Evolutionary conservation across 116 monocot genomes (phyloP).

Genomic region (Phalaenopsis hybrid): DNA sequence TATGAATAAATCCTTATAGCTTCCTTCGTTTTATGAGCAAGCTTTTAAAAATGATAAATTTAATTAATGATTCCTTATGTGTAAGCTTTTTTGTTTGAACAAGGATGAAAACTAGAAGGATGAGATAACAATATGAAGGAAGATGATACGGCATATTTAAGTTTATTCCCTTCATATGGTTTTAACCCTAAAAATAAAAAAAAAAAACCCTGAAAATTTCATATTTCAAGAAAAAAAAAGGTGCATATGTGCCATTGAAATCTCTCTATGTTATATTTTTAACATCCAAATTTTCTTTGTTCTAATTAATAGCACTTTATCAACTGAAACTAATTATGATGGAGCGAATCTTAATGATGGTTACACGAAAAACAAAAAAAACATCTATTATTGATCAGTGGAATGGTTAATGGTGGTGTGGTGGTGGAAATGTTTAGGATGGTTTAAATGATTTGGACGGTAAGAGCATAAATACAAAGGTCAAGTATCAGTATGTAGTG

Average conservation of each 20-base stretch:
- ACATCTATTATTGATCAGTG: background rate
- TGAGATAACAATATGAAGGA: background rate
- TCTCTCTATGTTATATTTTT: background rate
- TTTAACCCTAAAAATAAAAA: background rate
- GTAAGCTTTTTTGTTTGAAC: background rate
- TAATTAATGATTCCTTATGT: background rate
- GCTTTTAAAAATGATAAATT: background rate
- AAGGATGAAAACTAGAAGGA: background rate
- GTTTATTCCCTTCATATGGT: background rate
- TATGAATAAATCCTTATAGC: background rate
- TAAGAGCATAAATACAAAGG: conserved; percentile 1
- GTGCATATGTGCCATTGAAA: background rate
- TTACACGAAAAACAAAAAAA: background rate
- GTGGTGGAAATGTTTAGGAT: background rate
- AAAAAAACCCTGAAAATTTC: background rate
- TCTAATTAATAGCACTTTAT: background rate
- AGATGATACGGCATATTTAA: too few species aligned
- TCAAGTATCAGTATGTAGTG: background rate
- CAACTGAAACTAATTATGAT: background rate
- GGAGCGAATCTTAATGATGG: background rate
- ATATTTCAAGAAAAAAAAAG: background rate
- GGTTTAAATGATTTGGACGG: background rate
- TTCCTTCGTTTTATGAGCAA: background rate
- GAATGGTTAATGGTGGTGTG: background rate
- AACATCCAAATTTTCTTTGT: background rate